Base-by-base conservation (phyloP, 2,329 filamentous ascomycete genomes). In the Ceratocystis colombiana region DNA sequence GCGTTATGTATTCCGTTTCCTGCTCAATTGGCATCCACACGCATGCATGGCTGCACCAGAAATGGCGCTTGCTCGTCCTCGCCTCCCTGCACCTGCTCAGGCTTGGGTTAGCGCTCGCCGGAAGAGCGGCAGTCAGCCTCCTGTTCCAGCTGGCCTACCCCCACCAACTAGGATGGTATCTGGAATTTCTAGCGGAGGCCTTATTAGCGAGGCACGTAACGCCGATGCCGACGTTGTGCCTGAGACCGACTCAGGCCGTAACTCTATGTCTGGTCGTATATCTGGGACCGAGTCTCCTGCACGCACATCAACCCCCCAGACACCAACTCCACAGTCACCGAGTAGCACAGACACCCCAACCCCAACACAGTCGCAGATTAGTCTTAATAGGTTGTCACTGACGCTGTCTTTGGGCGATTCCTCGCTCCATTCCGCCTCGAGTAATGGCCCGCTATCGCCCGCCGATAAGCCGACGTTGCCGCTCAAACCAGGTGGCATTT, bases 1-100 rank as follows among this genome's bases (percentile, higher is more conserved):
- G 73, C 78, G 80, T 69, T 90, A 84, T 71, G 80, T 84, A 68
- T 92, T 92, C 78, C 88, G 86, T 69, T 92, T 92, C 71, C 84
- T 86, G 8, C 79, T 91, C 1, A 86, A 88, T 68, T 87, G 83
- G 80, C 79, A 85, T 50, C 76, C 80, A 62, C 63, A 65, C 22
- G 66, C 66, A 8, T 65, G 44, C 12, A 44, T 53, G 30, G 20
- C 63, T 17, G 72, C 76, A 5, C 82, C 82, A 28, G 74, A 79
- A 22, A 79, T 82, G 69, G 79, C 82, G 64, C 77, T 92, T 22
- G 80, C 79, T 25, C 81, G 84, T 4, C 89, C 89, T 1, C 80
- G 86, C 12, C 80, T 94, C 3, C 89, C 89, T 0, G 79, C 80
- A 2, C 82, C 87, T 0, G 88, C 89, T 0, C 88, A 93, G 71